phyloP scores from a whole-genome alignment of 495 filamentous ascomycete species.

The Trichoderma gamsii region DNA sequence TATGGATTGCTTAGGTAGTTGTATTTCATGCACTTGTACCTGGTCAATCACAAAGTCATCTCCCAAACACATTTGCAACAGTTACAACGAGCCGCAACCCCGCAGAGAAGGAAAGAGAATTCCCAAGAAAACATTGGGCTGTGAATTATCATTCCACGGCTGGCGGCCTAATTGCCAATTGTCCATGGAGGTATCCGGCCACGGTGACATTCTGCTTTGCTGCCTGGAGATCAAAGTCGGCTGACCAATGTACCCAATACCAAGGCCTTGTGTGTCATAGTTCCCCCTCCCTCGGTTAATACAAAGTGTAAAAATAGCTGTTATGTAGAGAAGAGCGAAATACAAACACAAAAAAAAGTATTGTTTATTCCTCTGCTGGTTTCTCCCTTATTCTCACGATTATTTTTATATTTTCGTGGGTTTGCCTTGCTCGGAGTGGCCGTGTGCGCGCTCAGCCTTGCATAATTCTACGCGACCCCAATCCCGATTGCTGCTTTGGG shows the following conservation, averaged over 20 bases:
- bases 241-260: neutral
- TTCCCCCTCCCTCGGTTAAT: neutral
- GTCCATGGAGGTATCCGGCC: too few relatives aligned
- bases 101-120: too few relatives aligned
- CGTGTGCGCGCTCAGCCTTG: conserved; percentile 9
- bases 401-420: neutral
- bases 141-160: too few relatives aligned
- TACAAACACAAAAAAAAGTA: neutral
- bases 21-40: too few relatives aligned
- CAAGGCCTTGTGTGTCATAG: neutral
- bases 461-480: neutral
- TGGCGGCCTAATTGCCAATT: too few relatives aligned
- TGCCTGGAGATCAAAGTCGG: neutral
- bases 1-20: neutral
- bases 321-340: neutral
- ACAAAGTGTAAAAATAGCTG: neutral
- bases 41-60: too few relatives aligned
- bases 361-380: neutral
- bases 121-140: too few relatives aligned
- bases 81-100: too few relatives aligned
- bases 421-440: conserved; percentile 6
- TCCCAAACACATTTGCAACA: too few relatives aligned
- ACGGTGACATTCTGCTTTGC: neutral
- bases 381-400: neutral
- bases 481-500: neutral